Base-by-base conservation (phyloP, 352 stramenopile genomes). In the Pythium coloratum region DNA sequence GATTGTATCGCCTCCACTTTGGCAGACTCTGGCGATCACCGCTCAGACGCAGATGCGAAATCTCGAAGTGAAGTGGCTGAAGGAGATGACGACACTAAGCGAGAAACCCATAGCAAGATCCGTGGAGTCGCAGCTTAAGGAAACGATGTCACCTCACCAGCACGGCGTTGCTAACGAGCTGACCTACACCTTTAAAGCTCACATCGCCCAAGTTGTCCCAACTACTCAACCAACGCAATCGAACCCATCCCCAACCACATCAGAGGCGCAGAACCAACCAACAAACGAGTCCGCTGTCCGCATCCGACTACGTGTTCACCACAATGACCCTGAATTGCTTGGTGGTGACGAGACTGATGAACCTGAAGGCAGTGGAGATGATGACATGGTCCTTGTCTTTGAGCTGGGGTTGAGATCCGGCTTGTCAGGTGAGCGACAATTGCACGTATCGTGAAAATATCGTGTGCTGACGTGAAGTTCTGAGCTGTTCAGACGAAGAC, bases 401-500 rank as follows among this genome's bases (percentile, higher is more conserved):
- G 24, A 55, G 30, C 51, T 67, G 6, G 34, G 61, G 26, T 18
- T 55, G 10, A 14, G 32, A 44, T 44, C 16, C 3, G 51, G 18
- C 18, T 55, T 55, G 26, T 24, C 20, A 20, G 24, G 49, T 55
- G 24, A 36, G 49, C 2, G 20, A n/a, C 1, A 36, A 20, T 5
- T 30, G 7, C n/a, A 30, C 9, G n/a, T 3, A 46, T 5, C 38
- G 9, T 46, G 38, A 46, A n/a, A 18, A 46, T 13, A 24, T 20
- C 13, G 42, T 30, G 7, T 12, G 26, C 49, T 36, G 26, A 59
- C 16, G 8, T 18, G 18, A 20, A 28, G 12, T 24, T 46, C 13
- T 24, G 16, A 26, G 7, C 8, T 24, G 6, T 10, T 26, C 47
- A 87, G 78, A 87, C 54, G 80, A 90, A 59, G 73, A 80, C 70